A percentile compares a stretch with the other conserved stretches of the same genome.
Conservation (phyloP, 108 stramenopile genomes). For the Nitzschia sp. region DNA sequence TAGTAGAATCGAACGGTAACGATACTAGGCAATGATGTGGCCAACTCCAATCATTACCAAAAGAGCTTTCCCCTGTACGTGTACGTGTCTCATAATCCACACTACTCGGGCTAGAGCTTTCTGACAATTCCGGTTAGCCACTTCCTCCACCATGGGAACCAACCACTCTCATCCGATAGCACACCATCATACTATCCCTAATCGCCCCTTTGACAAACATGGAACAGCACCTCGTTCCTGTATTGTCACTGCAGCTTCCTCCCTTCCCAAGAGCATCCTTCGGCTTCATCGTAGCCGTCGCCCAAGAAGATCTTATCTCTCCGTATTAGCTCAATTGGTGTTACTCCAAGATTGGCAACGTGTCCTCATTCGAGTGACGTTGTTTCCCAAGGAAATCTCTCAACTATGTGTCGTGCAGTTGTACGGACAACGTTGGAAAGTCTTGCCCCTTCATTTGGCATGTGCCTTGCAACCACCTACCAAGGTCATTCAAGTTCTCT, state of each 20-base stretch:
- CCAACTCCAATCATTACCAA: too few species aligned
- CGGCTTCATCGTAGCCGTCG: neutral
- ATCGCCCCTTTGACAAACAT: constrained; percentile 19
- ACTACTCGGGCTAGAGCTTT: too few species aligned
- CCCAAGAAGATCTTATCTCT: neutral
- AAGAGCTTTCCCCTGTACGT: too few species aligned
- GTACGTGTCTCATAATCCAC: too few species aligned
- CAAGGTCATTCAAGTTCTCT: constrained; percentile 23
- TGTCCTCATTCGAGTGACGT: constrained; percentile 33
- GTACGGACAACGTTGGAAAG: constrained; percentile 13
- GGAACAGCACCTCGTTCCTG: neutral
- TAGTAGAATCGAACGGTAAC: too few species aligned
- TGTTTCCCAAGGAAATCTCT: constrained; percentile 32
- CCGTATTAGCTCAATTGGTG: constrained; percentile 25
- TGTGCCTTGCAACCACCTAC: constrained; percentile 39
- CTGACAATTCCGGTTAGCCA: too few species aligned
- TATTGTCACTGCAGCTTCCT: neutral
- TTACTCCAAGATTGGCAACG: constrained; percentile 39
- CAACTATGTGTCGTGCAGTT: constrained; percentile 6
- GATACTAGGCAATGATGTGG: too few species aligned
- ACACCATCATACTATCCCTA: neutral
- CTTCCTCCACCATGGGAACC: neutral
- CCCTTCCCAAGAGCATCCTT: neutral
- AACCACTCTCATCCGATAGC: neutral
- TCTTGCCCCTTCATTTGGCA: constrained; percentile 38